phyloP scores from a whole-genome alignment of 108 stramenopile genomes.

The Skeletonema costatum region DNA sequence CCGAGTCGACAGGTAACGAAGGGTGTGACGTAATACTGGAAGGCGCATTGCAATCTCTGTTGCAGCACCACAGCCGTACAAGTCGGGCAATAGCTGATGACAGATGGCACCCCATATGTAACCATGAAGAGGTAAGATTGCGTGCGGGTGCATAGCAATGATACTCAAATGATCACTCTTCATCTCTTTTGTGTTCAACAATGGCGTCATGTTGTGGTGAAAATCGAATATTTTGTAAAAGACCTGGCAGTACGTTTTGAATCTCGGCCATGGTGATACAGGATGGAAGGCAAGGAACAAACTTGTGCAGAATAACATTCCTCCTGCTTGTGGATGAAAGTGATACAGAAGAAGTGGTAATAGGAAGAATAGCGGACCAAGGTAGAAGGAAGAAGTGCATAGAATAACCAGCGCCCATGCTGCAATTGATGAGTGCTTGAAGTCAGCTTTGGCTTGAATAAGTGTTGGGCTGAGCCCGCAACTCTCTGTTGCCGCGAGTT shows the following conservation, averaged over 20 bases:
- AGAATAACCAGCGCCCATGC: constrained; percentile 3
- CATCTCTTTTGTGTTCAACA: not conserved
- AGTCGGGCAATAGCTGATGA: constrained; percentile 26
- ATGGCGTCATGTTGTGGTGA: constrained; percentile 24
- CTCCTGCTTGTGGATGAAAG: not conserved
- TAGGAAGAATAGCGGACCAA: constrained; percentile 3
- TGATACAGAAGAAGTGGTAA: not conserved
- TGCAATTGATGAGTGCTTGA: not conserved
- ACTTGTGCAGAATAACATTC: not conserved
- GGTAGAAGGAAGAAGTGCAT: constrained; percentile 4
- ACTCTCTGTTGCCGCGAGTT: constrained; percentile 3
- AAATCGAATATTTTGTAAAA: constrained; percentile 34
- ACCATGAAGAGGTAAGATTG: constrained; percentile 33
- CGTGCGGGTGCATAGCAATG: constrained; percentile 39
- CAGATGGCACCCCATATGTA: constrained; percentile 37
- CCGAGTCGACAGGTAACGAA: constrained; percentile 10
- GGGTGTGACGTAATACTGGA: constrained; percentile 34
- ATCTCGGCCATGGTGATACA: constrained; percentile 13
- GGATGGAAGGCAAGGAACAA: constrained; percentile 20
- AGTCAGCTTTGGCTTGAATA: constrained; percentile 2
- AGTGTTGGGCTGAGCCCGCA: not conserved
- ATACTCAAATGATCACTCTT: constrained; percentile 14
- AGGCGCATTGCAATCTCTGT: constrained; percentile 29
- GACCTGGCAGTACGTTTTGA: constrained; percentile 24
- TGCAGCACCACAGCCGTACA: constrained; percentile 22